Base-by-base conservation (phyloP, 257 asterid species). In the Solanum corneliomulleri region DNA sequence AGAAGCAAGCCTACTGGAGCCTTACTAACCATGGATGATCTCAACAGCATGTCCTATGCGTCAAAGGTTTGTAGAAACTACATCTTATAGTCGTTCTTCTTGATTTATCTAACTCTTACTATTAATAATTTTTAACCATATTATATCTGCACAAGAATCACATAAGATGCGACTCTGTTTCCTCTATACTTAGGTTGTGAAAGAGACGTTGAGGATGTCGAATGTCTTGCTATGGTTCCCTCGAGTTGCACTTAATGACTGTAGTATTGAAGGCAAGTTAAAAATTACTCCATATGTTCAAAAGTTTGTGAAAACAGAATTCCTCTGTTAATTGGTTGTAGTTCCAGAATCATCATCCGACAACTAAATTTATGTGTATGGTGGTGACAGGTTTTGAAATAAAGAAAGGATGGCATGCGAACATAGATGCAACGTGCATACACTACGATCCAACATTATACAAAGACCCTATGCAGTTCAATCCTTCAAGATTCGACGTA, bases 401-500 rank as follows among this genome's bases (percentile, higher is more conserved):
- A 90, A 92, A 91, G 92, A 94, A 92, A 87, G 97, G 97, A 23
- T 93, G 95, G 97, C 87, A 91, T 89, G 97, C 90, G 29, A 92
- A 94, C 58, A 60, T 93, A 39, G 97, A 94, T 76, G 94, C 95
- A 47, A 90, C 95, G 41, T 90, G 91, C 15, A 93, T 94, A 91
- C 97, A 93, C 86, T 90, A 89, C 39, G 95, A 94, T 71, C 94
- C 95, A 27, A 86, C 88, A 35, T 44, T 86, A 44, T 88, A 92
- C 84, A 86, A 88, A 81, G 89, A 94, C 44, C 97, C 97, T 25
- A 21, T 87, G 89, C 86, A 80, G 68, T 94, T 94, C 89, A 88
- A 93, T 52, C 97, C 95, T 52, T 93, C 95, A 83, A 92, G 97
- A 91, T 94, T 93, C 42, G 94, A 94, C 41, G 97, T 94, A 92